Conservation (phyloP, 1,284 basidiomycete genomes). For the Apiotrichum porosum region DNA sequence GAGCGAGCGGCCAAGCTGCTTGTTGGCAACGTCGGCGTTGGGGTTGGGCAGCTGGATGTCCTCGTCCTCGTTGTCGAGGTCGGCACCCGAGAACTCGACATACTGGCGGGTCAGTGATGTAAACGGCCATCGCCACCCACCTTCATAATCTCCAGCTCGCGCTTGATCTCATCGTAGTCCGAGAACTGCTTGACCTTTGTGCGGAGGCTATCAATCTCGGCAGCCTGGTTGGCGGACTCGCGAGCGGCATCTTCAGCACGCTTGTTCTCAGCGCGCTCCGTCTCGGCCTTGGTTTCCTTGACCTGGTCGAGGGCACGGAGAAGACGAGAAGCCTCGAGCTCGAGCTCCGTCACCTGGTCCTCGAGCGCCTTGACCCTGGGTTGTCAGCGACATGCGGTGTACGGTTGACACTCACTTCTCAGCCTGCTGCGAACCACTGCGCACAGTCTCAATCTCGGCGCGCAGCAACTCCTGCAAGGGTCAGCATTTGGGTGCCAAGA, state of each 20-base stretch:
- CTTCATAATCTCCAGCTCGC: constrained; percentile 96
- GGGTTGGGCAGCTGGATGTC: constrained; percentile 73
- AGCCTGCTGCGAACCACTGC: constrained; percentile 70
- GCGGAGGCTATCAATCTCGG: constrained; percentile 65
- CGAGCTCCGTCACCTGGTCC: constrained; percentile 64
- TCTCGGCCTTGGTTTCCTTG: constrained; percentile 57
- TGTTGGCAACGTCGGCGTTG: constrained; percentile 73
- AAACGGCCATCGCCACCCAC: constrained; percentile 49
- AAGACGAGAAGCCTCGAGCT: constrained; percentile 66
- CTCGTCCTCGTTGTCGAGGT: constrained; percentile 59
- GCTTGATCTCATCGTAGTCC: constrained; percentile 93
- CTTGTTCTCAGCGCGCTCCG: constrained; percentile 54
- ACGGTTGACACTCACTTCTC: constrained; percentile 56
- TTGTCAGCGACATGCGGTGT: background rate
- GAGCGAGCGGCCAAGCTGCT: constrained; percentile 70
- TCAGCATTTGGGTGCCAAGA: constrained; percentile 3
- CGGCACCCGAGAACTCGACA: constrained; percentile 84
- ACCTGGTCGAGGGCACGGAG: constrained; percentile 65
- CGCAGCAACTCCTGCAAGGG: constrained; percentile 73
- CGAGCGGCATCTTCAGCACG: constrained; percentile 60
- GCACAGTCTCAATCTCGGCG: constrained; percentile 84
- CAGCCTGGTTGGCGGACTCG: constrained; percentile 57
- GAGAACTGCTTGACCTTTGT: constrained; percentile 64
- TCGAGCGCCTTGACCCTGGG: constrained; percentile 67
- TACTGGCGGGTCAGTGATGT: constrained; percentile 58